Evolutionary conservation across 108 stramenopile genomes (phyloP), one percentile per base, ranked within the genome.

Genomic region (Nitzschia sp.): DNA sequence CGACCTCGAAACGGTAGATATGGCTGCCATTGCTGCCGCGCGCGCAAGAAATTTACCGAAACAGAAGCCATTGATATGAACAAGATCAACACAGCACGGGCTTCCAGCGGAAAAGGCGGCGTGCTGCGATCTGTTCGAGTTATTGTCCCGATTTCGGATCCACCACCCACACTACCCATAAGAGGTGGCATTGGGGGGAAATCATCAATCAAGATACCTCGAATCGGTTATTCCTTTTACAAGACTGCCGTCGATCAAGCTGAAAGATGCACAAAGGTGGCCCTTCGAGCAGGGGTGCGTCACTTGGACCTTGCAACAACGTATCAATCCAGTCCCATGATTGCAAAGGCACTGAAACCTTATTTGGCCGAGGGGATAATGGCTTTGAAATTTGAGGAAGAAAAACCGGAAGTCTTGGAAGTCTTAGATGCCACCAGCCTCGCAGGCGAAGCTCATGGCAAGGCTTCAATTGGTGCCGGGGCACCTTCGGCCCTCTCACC

Each of bases 151-250:
- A 60, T 26, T 19, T 19, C 27, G 13, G 77, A 82, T 66, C 77
- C 81, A 46, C n/a, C 77, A 36, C 81, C 81, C 8, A 32, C 74
- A 8, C 55, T 82, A 11, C 29, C 77, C 19, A 78, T 78, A n/a
- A 68, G 81, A 19, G 77, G 77, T 24, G 81, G 68, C 0, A 54
- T 21, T 27, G 36, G 46, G 19, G 78, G 71, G 3, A 73, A 57
- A 19, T 46, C 36, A 51, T 33, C 76, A 0, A 55, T 84, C 13
- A 49, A 68, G 19, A 85, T 90, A 53, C 92, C 92, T 0, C 60
- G 85, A 0, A 76, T 93, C 9, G 88, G 87, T 13, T 88, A 86
- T 77, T 89, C 88, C 11, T 74, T 90, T 27, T 93, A 90, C 67
- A 93, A 93, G 71, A 93, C 92, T 13, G 33, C 79, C 6, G 64